phyloP scores from a whole-genome alignment of 1,284 basidiomycete species.

The Ganoderma resinaceum region DNA sequence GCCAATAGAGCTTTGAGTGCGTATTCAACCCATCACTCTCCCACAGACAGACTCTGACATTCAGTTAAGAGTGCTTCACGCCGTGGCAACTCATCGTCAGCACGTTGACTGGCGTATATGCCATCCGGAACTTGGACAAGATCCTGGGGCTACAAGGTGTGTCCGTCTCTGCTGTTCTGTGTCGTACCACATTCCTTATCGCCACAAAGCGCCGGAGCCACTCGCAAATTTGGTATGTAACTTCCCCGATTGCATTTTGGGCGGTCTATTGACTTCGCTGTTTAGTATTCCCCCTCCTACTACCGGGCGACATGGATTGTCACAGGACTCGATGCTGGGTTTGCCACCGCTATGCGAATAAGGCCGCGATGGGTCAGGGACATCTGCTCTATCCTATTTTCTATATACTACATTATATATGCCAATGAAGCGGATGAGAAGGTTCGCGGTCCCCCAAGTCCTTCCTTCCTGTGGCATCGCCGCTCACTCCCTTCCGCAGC shows the following conservation, averaged over 20 bases:
- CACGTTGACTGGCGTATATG: slow-evolving; percentile 87
- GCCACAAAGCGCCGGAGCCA: slow-evolving; percentile 85
- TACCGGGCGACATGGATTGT: slow-evolving; percentile 97
- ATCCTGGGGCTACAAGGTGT: slow-evolving; percentile 84
- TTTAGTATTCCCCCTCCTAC: slow-evolving; percentile 89
- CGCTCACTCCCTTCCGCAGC: slow-evolving; percentile 50
- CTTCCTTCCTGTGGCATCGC: neutral
- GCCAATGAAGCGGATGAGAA: slow-evolving; percentile 95
- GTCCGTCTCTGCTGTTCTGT: slow-evolving; percentile 36
- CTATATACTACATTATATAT: slow-evolving; percentile 93
- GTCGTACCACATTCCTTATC: slow-evolving; percentile 4
- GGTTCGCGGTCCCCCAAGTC: slow-evolving; percentile 48
- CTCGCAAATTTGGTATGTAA: slow-evolving; percentile 79
- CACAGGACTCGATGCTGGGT: slow-evolving; percentile 96
- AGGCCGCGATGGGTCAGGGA: slow-evolving; percentile 94
- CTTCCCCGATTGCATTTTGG: neutral
- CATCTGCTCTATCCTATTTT: slow-evolving; percentile 84
- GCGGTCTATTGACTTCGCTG: neutral
- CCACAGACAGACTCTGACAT: slow-evolving; percentile 1
- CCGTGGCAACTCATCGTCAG: slow-evolving; percentile 95
- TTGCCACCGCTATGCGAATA: slow-evolving; percentile 94
- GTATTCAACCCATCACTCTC: slow-evolving; percentile 35
- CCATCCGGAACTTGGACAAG: slow-evolving; percentile 87
- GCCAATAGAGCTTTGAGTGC: slow-evolving; percentile 68
- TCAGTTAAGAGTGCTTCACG: slow-evolving; percentile 76